phyloP scores from a whole-genome alignment of 805 yeast species.

The Starmerella bacillaris region DNA sequence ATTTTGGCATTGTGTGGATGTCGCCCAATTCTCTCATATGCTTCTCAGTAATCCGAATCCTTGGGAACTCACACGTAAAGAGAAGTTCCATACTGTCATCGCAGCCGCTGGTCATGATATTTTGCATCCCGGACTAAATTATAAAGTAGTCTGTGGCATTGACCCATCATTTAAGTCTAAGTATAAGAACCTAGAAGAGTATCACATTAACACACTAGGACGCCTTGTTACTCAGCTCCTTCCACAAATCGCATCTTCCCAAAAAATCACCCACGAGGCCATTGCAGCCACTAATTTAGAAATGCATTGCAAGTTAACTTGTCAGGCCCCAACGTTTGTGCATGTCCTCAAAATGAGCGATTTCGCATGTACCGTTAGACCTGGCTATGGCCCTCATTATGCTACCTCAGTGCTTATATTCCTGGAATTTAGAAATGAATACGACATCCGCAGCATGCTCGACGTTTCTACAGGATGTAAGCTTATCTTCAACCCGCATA shows the following conservation, averaged over 20 bases:
- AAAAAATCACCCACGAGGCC: constrained; percentile 15
- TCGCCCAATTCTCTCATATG: constrained; percentile 37
- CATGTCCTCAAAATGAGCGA: constrained; percentile 85
- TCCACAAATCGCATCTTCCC: constrained; percentile 22
- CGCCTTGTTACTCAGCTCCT: constrained; percentile 35
- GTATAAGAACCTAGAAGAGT: constrained; percentile 60
- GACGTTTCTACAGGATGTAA: not conserved
- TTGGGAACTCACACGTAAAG: constrained; percentile 21
- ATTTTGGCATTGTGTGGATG: constrained; percentile 90
- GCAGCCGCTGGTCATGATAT: constrained; percentile 90
- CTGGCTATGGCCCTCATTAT: constrained; percentile 24
- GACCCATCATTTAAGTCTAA: constrained; percentile 44
- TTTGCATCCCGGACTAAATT: constrained; percentile 94
- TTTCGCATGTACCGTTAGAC: constrained; percentile 80
- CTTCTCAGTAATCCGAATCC: constrained; percentile 1
- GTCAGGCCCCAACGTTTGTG: constrained; percentile 2
- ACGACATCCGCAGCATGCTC: constrained; percentile 3
- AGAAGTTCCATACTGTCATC: constrained; percentile 43
- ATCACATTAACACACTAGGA: constrained; percentile 52
- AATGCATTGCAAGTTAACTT: constrained; percentile 58
- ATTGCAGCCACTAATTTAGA: constrained; percentile 91
- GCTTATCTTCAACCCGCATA: constrained; percentile 1
- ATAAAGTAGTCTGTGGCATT: constrained; percentile 42
- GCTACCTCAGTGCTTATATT: constrained; percentile 8
- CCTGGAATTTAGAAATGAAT: constrained; percentile 7